These are phyloP conservation scores for Clonostachys rosea DNA, from an alignment of 2,329 filamentous ascomycete genomes.

Conservation along the genomic window DNA sequence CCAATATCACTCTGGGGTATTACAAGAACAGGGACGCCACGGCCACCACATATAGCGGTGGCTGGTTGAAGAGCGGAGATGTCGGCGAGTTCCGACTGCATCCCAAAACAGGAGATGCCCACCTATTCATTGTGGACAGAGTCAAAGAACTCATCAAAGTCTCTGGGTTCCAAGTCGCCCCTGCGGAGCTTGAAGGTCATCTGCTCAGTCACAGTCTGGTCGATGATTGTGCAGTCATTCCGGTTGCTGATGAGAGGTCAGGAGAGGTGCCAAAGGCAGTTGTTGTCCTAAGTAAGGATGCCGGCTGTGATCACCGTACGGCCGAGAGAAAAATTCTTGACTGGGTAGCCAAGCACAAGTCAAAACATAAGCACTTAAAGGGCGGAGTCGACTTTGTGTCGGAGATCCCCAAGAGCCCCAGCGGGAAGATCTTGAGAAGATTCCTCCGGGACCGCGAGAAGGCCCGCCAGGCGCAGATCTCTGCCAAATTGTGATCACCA, in stretches of 20 bases:
- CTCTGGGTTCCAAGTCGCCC: slow-evolving; percentile 62
- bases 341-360: slow-evolving; percentile 19
- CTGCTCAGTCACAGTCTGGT: slow-evolving; percentile 32
- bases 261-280: too few species aligned
- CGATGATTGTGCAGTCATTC: slow-evolving; percentile 50
- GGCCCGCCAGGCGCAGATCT: slow-evolving; percentile 7
- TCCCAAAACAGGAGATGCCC: slow-evolving; percentile 31
- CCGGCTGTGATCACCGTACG: neutral
- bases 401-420: too few species aligned
- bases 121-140: slow-evolving; percentile 76
- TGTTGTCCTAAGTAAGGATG: too few species aligned
- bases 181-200: slow-evolving; percentile 55
- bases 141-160: slow-evolving; percentile 61
- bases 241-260: too few species aligned
- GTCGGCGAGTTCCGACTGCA: slow-evolving; percentile 62
- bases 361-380: slow-evolving; percentile 60
- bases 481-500: slow-evolving; percentile 17
- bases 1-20: slow-evolving; percentile 69
- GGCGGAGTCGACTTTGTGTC: slow-evolving; percentile 41
- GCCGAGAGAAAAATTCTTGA: slow-evolving; percentile 14
- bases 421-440: slow-evolving; percentile 12
- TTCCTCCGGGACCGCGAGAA: slow-evolving; percentile 24
- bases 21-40: slow-evolving; percentile 31
- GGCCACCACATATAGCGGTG: slow-evolving; percentile 54
- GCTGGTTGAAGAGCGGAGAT: slow-evolving; percentile 78